Base-by-base conservation (phyloP, 2,329 filamentous ascomycete species). In the Fusarium pseudonygamai region DNA sequence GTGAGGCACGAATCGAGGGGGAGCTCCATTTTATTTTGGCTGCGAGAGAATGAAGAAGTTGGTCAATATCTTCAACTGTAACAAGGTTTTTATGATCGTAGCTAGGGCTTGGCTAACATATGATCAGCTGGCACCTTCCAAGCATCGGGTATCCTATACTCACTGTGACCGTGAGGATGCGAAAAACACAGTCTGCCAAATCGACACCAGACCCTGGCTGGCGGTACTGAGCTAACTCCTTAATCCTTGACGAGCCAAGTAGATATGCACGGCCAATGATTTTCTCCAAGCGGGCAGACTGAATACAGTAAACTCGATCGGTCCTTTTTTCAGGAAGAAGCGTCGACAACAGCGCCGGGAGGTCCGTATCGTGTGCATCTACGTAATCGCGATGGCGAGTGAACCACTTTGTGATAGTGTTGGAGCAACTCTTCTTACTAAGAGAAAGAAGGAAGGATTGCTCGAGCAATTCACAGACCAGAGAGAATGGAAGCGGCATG, bases 281-380 rank as follows among this genome's bases (percentile, higher is more conserved):
- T 58, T 87, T 89, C 63, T 91, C 88, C 1, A 97, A 84, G 0
- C 84, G 86, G 14, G 83, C 79, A 11, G 89, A 84, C 77, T 93
- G 89, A 3, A 97, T 85, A 42, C 86, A 88, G 79, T 95, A 97
- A 5, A 96, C 93, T 34, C 94, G 89, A 78, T 97, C 94, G 6
- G 90, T 91, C 60, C 94, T 87, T 72, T 88, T 91, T 71, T 95
- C 91, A 0, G 95, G 94, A 1, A 97, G 87, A 2, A 98, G 82
- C 6, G 92, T 91, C 3, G 93, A 95, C 1, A 97, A 84, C 4
- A 97, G 83, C 6, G 93, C 92, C 3, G 89, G 83, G 4, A 86
- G 84, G 76, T 91, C 84, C 3, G 88, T 89, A 34, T 87, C 84
- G 13, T 88, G 82, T 1, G 86, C 84, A 77, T 91, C 83, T 22